Evolutionary conservation across 2,329 filamentous ascomycete genomes (phyloP).

Genomic region (Gnomoniopsis smithogilvyi): DNA sequence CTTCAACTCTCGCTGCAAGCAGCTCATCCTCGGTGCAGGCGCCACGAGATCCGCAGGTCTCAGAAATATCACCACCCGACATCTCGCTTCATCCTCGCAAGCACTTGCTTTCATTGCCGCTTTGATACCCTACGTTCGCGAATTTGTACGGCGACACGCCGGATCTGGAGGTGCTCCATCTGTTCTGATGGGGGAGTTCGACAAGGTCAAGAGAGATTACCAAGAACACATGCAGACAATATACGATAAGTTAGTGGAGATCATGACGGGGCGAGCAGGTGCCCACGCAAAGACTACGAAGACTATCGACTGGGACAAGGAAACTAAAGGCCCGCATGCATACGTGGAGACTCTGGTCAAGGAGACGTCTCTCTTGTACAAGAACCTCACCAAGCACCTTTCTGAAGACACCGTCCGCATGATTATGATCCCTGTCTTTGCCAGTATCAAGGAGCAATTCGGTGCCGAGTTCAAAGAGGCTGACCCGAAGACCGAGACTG

Average conservation of each 20-base stretch:
- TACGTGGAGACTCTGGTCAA: slow-evolving; percentile 88
- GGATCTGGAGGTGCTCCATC: slow-evolving; percentile 50
- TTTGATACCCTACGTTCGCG: slow-evolving; percentile 83
- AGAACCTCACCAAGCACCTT: slow-evolving; percentile 78
- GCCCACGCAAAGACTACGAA: slow-evolving; percentile 73
- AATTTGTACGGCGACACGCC: slow-evolving; percentile 80
- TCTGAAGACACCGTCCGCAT: slow-evolving; percentile 71
- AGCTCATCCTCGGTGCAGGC: slow-evolving; percentile 91
- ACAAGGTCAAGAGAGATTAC: slow-evolving; percentile 77
- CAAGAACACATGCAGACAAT: slow-evolving; percentile 91
- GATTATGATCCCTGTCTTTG: slow-evolving; percentile 85
- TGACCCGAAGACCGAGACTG: slow-evolving; percentile 61
- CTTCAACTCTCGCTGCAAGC: slow-evolving; percentile 95
- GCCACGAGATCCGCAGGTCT: slow-evolving; percentile 85
- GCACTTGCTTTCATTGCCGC: slow-evolving; percentile 84
- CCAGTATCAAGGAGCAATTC: slow-evolving; percentile 77
- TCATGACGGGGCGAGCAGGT: slow-evolving; percentile 76
- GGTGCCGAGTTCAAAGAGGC: slow-evolving; percentile 66
- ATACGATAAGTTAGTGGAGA: slow-evolving; percentile 89
- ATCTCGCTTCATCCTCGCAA: slow-evolving; percentile 88
- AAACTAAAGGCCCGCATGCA: slow-evolving; percentile 48
- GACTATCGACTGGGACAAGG: slow-evolving; percentile 64
- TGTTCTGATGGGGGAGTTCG: slow-evolving; percentile 75
- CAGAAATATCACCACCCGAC: slow-evolving; percentile 95
- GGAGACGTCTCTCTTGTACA: slow-evolving; percentile 80